Evolutionary conservation across 2,329 filamentous ascomycete genomes (phyloP), one percentile per base, ranked within the genome.

Genomic region (Calonectria leucothoes): DNA sequence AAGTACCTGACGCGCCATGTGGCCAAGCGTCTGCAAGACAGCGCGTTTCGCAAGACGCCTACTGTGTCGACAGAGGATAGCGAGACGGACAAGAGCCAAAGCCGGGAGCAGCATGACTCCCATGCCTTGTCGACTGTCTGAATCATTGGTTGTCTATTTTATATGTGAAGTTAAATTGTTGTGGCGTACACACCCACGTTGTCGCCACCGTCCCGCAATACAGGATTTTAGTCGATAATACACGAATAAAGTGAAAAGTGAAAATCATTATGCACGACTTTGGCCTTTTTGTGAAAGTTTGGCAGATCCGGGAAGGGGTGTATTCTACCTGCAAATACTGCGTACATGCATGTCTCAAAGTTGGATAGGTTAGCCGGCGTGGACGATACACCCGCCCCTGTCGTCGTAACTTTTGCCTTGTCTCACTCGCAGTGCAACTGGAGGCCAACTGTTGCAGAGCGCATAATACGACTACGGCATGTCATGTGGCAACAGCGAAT

Each of bases 1-100:
- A 81, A 84, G 31, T 87, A 83, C 75, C 78, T 88, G 42, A 87
- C 83, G 1, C 80, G 83, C 66, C 84, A 87, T 66, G 86, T 88
- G 17, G 85, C 86, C 15, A 86, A 86, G 80, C 85, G 83, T 74
- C 80, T 88, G 64, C 84, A 86, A 33, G 66, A 76, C 27, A 66
- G 35, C 12, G 59, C 20, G 20, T 72, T 77, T 31, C 66, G 76
- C 48, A 77, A 74, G 52, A 39, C 51, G 2, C 52, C 57, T 12
- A 65, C 68, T 4, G 42, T 31, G 23, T 66, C 64, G 37, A 39
- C 49, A 5, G 66, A 69, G 42, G 52, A 64, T 23, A 17, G 63
- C 17, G 23, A 59, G 66, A 29, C 20, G 4, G 45, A 15, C 11
- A 29, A 66, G 27, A 37, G 39, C 10, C 39, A 31, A n/a, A 35